phyloP scores from a whole-genome alignment of 371 early-diverging fungal species.

The Gilbertella persicaria region DNA sequence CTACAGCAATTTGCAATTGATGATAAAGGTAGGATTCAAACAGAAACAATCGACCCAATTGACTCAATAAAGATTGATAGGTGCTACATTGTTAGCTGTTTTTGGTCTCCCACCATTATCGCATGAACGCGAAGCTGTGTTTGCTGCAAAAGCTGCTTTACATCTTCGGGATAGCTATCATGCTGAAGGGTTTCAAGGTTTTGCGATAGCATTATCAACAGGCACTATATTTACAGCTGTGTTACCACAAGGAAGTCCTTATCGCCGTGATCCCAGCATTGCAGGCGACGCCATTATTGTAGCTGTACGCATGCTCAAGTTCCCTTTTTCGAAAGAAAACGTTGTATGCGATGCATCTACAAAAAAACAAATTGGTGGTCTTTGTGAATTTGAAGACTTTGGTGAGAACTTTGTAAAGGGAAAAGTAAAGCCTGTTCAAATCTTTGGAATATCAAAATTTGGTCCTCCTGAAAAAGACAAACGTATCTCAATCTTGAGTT shows the following conservation, averaged over 20 bases:
- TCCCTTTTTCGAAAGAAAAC: slow-evolving; percentile 44
- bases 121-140: slow-evolving; percentile 61
- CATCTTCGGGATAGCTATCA: slow-evolving; percentile 43
- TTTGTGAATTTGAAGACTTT: slow-evolving; percentile 60
- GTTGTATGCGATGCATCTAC: slow-evolving; percentile 59
- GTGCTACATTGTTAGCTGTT: slow-evolving; percentile 56
- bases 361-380: slow-evolving; percentile 45
- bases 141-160: slow-evolving; percentile 60
- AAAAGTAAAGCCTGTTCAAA: slow-evolving; percentile 52
- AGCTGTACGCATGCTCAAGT: slow-evolving; percentile 65
- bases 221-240: slow-evolving; percentile 58
- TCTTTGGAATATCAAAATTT: slow-evolving; percentile 52
- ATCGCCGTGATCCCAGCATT: slow-evolving; percentile 61
- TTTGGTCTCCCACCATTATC: slow-evolving; percentile 65
- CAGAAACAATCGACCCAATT: too few species aligned
- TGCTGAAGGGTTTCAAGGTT: slow-evolving; percentile 28
- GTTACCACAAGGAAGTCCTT: slow-evolving; percentile 50
- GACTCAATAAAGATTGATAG: too few species aligned
- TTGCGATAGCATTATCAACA: slow-evolving; percentile 61
- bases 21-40: slow-evolving; percentile 60
- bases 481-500: slow-evolving; percentile 29
- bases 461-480: slow-evolving; percentile 42
- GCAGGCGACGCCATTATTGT: slow-evolving; percentile 63
- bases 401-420: slow-evolving; percentile 64
- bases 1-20: slow-evolving; percentile 68